Base-by-base conservation (phyloP, 1,284 basidiomycete species). In the Cutaneotrichosporon sp. region DNA sequence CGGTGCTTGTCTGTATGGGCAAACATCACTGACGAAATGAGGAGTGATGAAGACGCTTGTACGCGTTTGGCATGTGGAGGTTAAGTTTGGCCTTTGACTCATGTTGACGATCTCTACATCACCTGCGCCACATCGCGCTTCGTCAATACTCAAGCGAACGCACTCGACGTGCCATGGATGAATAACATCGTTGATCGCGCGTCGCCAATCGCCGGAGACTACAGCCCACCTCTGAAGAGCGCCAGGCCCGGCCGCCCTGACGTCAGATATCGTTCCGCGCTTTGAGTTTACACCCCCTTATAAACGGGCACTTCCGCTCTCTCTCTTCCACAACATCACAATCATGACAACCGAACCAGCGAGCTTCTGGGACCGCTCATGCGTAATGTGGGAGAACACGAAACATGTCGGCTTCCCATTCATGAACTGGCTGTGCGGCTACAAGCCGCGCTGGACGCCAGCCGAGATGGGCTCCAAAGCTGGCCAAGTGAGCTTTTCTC, bases 391-490 rank as follows among this genome's bases (percentile, higher is more conserved):
- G 11, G 16, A 13, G 49, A 50, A 18, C 49, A 14, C 13, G 22
- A 22, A 14, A 22, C 49, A 50, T 22, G 26, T 50, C 14, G 49
- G 49, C 10, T 30, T 50, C 26, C 49, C 49, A 7, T 4, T 50
- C 9, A 5, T 50, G 7, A 30, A 50, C 49, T 11, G 11, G 49
- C 10, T 50, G 14, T 30, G 22, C 22, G 49, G 49, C 22, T 50
- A 49, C n/a, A 22, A 38, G 65, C 72, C 84, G 2, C 73, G 72
- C 46, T 87, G 83, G 78, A 79, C 69, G 3, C 75, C 76, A 0
- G 78, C 79, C 1, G 80, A 87, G 55, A 83, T 89, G 4, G 84
- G 85, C 0, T 84, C 86, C 69, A 81, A 87, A 67, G 74, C 77
- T 2, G 82, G 83, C 70, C 80, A 81, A 73, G 78, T 85, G 52